A percentile compares a stretch with the other conserved stretches of the same genome.
phyloP scores from a whole-genome alignment of 106 monocot species.

The Allium sativum region DNA sequence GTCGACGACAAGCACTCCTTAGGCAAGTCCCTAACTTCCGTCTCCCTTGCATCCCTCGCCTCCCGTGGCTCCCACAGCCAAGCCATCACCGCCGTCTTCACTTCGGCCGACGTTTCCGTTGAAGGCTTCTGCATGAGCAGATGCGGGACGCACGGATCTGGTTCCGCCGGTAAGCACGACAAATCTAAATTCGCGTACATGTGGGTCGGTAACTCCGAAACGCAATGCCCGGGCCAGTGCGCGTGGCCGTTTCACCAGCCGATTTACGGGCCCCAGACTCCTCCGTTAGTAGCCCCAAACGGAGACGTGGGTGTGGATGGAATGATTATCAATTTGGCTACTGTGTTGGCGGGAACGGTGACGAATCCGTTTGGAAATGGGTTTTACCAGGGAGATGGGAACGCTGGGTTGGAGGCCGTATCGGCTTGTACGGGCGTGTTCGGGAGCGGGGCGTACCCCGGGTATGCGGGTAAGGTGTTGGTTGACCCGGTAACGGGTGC shows the following conservation, averaged over 20 bases:
- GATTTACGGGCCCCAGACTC: constrained; percentile 36
- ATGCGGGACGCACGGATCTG: constrained; percentile 47
- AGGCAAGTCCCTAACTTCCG: constrained; percentile 29
- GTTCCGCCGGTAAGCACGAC: background rate
- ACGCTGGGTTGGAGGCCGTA: constrained; percentile 42
- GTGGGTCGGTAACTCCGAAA: constrained; percentile 41
- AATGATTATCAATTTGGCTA: constrained; percentile 47
- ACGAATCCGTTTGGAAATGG: constrained; percentile 51
- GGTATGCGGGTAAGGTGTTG: constrained; percentile 32
- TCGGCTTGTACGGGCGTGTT: constrained; percentile 40
- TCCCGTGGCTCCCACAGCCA: constrained; percentile 8
- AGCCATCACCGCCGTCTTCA: constrained; percentile 38
- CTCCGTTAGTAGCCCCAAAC: constrained; percentile 24
- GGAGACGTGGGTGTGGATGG: constrained; percentile 44
- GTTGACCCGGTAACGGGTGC: constrained; percentile 30
- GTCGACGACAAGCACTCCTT: constrained; percentile 27
- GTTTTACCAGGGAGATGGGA: constrained; percentile 31
- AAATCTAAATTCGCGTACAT: constrained; percentile 18
- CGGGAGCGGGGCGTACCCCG: constrained; percentile 42
- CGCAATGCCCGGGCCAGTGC: constrained; percentile 59
- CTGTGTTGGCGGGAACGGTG: constrained; percentile 35
- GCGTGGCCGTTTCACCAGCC: constrained; percentile 65
- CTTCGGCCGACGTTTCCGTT: constrained; percentile 45
- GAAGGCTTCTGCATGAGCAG: constrained; percentile 69
- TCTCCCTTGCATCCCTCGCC: constrained; percentile 17